phyloP scores from a whole-genome alignment of 768 basidiomycete species.

The Tylopilus plumbeoviolaceoides region DNA sequence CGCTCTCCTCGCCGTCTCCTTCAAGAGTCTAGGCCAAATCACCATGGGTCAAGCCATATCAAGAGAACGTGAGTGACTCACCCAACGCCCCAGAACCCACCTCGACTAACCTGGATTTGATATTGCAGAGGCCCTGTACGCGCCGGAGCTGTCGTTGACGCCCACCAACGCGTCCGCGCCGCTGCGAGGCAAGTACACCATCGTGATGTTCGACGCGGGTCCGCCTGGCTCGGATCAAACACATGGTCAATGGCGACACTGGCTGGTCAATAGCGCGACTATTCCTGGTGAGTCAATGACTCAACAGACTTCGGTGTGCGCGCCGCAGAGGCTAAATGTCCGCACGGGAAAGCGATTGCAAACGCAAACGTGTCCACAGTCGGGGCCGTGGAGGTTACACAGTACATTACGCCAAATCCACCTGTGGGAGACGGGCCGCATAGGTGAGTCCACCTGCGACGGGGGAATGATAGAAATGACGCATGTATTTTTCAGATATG shows the following conservation, averaged over 20 bases:
- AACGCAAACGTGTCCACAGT: constrained; percentile 39
- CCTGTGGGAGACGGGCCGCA: constrained; percentile 68
- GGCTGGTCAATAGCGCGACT: constrained; percentile 69
- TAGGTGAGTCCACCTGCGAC: constrained; percentile 43
- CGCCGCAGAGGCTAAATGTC: background rate
- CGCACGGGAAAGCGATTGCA: constrained; percentile 5
- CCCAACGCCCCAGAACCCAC: background rate
- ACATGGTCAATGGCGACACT: constrained; percentile 68
- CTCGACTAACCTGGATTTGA: background rate
- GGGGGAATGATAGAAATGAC: background rate
- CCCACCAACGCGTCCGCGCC: constrained; percentile 45
- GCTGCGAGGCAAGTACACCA: constrained; percentile 53
- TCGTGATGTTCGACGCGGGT: constrained; percentile 75
- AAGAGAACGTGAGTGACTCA: constrained; percentile 46
- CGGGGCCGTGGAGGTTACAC: constrained; percentile 50
- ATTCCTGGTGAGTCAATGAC: constrained; percentile 41
- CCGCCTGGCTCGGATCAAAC: constrained; percentile 56
- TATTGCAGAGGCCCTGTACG: constrained; percentile 48
- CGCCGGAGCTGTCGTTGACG: constrained; percentile 51
- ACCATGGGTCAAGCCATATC: constrained; percentile 57
- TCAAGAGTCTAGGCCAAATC: constrained; percentile 43
- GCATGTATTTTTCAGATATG: constrained; percentile 59
- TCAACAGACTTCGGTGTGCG: background rate
- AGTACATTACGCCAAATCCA: constrained; percentile 71
- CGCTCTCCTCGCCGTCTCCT: constrained; percentile 54